phyloP scores from a whole-genome alignment of 129 eudicot genomes.

The Dittrichia graveolens region DNA sequence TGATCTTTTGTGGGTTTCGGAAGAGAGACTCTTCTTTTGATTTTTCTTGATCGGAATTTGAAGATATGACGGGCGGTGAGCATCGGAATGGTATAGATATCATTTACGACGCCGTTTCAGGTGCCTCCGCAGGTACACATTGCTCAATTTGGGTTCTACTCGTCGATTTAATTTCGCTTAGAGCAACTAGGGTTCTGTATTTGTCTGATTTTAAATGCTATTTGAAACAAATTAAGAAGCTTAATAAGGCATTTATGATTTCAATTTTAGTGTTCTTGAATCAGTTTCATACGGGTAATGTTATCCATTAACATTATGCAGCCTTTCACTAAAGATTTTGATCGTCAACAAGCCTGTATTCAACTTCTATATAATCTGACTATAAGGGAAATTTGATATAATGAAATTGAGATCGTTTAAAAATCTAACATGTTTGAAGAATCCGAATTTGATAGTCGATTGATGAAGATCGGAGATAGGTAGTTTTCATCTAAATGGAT shows the following conservation, averaged over 20 bases:
- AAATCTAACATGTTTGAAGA: too few relatives aligned
- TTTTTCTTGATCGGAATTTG: neutral
- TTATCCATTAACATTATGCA: neutral
- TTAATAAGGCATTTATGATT: neutral
- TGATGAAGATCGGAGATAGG: too few relatives aligned
- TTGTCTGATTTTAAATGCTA: neutral
- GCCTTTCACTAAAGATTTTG: too few relatives aligned
- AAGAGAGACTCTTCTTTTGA: slow-evolving; percentile 10
- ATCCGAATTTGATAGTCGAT: too few relatives aligned
- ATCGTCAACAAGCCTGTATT: neutral
- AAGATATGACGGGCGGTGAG: slow-evolving; percentile 45
- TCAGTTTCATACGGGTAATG: neutral
- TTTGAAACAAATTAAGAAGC: neutral
- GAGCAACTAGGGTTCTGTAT: slow-evolving; percentile 23
- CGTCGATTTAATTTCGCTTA: neutral
- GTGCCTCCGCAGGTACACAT: slow-evolving; percentile 52
- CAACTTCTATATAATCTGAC: neutral
- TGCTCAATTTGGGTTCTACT: neutral
- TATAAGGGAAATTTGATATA: too few relatives aligned
- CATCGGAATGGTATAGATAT: slow-evolving; percentile 40
- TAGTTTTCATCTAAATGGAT: too few relatives aligned
- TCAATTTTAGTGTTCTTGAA: slow-evolving; percentile 29
- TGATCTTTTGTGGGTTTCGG: slow-evolving; percentile 23
- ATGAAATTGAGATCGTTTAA: too few relatives aligned
- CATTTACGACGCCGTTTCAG: slow-evolving; percentile 50